Base-by-base conservation (phyloP, 331 rosid species). In the Telfairia occidentalis region DNA sequence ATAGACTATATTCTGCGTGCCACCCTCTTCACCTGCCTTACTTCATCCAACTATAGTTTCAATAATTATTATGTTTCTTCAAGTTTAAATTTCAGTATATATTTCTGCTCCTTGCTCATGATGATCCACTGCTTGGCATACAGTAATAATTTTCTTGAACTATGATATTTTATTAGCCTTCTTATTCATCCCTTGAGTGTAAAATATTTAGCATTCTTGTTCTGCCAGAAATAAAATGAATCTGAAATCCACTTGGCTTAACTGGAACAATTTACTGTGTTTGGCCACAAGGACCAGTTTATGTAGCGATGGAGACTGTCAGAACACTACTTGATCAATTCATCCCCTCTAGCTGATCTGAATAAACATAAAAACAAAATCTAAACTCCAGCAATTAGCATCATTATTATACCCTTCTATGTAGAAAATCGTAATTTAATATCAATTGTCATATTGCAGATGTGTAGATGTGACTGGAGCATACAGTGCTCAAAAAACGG, bases 391-490 rank as follows among this genome's bases (percentile, higher is more conserved):
- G 72, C 52, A 64, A 9, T 65, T 38, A n/a, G 70, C 5, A 10
- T 54, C 18, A 24, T 46, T 24, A 19, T 35, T 55, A 71, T 75
- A 16, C 57, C 29, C 61, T 61, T 48, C 28, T 24, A 0, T 34
- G 48, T 21, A 19, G 42, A 45, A 16, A 76, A 49, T 6, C 58
- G 61, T 43, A 58, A 35, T 82, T 64, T 48, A 73, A 70, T 76
- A 78, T 75, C 59, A 60, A 77, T 79, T 71, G 80, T 74, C 76
- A 40, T 80, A 35, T 77, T 83, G 75, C 96, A 94, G 98, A 71
- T 94, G 97, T 86, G 85, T 94, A 52, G 96, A 91, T 84, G 96
- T 91, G 81, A 89, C 95, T 54, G 98, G 96, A 74, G 96, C 98
- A 76, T 94, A 94, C 85, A 89, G 97, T 87, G 89, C 96, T 81